Conservation (phyloP, 768 basidiomycete species). For the Naematelia aurantialba region DNA sequence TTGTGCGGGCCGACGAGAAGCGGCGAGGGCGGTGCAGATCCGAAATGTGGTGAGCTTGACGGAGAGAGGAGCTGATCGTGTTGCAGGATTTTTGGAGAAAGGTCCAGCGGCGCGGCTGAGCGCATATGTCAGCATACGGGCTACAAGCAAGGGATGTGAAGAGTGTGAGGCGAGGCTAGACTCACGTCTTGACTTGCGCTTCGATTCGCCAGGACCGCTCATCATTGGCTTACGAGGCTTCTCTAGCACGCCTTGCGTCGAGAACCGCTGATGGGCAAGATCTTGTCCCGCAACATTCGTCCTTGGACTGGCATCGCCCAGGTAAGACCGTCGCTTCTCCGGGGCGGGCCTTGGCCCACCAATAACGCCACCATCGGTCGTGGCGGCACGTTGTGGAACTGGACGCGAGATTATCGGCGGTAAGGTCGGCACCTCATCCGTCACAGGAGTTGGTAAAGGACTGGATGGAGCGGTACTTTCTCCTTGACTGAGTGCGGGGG, state of each 20-base stretch:
- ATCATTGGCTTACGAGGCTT: not conserved
- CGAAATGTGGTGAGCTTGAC: slow-evolving; percentile 24
- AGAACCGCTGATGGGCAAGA: slow-evolving; percentile 1
- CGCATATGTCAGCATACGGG: not conserved
- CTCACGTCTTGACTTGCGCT: slow-evolving; percentile 39
- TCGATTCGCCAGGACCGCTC: slow-evolving; percentile 14
- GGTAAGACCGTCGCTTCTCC: slow-evolving; percentile 22
- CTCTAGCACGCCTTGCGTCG: not conserved
- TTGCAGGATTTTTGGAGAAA: slow-evolving; percentile 26
- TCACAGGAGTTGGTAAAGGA: not conserved
- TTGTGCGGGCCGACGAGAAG: slow-evolving; percentile 25
- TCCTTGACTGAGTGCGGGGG: slow-evolving; percentile 20
- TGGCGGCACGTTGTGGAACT: slow-evolving; percentile 8
- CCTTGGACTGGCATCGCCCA: slow-evolving; percentile 26
- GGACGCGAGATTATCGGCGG: slow-evolving; percentile 4
- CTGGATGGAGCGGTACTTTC: slow-evolving; percentile 1
- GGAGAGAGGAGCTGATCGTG: slow-evolving; percentile 28
- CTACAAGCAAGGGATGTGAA: not conserved
- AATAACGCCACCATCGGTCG: slow-evolving; percentile 3
- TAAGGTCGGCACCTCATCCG: not conserved
- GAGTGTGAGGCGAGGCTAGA: too few species aligned
- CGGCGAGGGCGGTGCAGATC: slow-evolving; percentile 33
- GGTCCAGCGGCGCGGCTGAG: slow-evolving; percentile 33
- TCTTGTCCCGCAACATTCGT: slow-evolving; percentile 9
- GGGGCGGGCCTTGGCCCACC: slow-evolving; percentile 12